These are phyloP conservation scores for Phytophthora palmivora DNA, from an alignment of 352 stramenopile species.

Conservation along the genomic window DNA sequence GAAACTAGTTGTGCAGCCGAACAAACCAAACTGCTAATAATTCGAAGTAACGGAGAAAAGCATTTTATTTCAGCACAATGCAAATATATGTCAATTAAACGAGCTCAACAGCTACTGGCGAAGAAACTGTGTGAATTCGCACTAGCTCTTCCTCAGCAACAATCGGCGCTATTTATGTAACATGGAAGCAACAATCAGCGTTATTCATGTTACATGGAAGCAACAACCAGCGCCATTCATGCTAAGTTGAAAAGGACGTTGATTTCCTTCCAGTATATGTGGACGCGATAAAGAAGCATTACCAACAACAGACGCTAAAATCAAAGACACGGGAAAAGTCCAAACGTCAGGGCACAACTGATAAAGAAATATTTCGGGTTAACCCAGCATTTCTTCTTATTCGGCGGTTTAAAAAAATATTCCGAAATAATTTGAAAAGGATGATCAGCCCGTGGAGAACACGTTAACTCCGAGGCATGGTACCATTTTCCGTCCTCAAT, in stretches of 20 bases:
- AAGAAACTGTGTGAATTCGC: constrained; percentile 4
- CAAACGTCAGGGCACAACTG: neutral
- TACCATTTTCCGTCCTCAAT: constrained; percentile 6
- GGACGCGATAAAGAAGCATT: neutral
- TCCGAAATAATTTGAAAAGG: constrained; percentile 7
- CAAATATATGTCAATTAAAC: constrained; percentile 6
- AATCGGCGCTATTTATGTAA: too few relatives aligned
- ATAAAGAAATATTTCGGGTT: neutral
- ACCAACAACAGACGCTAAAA: neutral
- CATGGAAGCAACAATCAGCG: constrained; percentile 3
- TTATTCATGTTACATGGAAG: too few relatives aligned
- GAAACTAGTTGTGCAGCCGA: neutral
- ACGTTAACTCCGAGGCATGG: neutral
- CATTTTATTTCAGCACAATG: constrained; percentile 1
- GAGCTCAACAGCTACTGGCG: neutral
- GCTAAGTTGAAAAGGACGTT: neutral
- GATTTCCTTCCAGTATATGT: neutral
- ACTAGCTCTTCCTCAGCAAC: constrained; percentile 4
- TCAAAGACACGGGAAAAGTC: constrained; percentile 7
- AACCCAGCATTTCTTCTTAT: constrained; percentile 7
- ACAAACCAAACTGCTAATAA: constrained; percentile 1
- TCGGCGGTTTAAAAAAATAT: neutral
- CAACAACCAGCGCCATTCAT: constrained; percentile 2
- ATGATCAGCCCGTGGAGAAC: neutral
- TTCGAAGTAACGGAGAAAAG: neutral